phyloP scores from a whole-genome alignment of 2,329 filamentous ascomycete genomes.

The Paecilomyces fulvus region DNA sequence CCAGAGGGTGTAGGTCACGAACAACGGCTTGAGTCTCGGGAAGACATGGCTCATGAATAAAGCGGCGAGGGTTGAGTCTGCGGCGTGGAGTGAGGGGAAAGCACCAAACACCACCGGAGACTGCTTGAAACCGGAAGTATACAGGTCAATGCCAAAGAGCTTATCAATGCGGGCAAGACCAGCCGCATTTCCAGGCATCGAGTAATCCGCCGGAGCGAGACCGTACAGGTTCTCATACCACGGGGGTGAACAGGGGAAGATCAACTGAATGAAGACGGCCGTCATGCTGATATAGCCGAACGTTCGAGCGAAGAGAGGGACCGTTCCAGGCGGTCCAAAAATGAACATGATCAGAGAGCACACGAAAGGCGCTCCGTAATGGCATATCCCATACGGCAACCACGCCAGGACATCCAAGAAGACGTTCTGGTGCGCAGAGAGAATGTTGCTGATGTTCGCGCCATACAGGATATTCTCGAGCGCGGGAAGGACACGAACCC shows the following conservation, averaged over 20 bases:
- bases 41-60: slow-evolving; percentile 92
- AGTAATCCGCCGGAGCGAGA: slow-evolving; percentile 82
- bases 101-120: slow-evolving; percentile 90
- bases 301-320: slow-evolving; percentile 73
- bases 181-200: slow-evolving; percentile 80
- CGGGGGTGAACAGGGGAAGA: slow-evolving; percentile 88
- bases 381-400: slow-evolving; percentile 85
- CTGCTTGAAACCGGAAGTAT: slow-evolving; percentile 84
- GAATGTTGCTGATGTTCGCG: slow-evolving; percentile 89
- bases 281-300: slow-evolving; percentile 91
- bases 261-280: slow-evolving; percentile 77
- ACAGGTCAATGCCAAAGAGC: slow-evolving; percentile 84
- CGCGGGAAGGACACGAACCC: slow-evolving; percentile 88
- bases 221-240: slow-evolving; percentile 97
- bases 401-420: slow-evolving; percentile 82
- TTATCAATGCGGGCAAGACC: slow-evolving; percentile 82
- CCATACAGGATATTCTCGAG: slow-evolving; percentile 96
- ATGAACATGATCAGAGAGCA: slow-evolving; percentile 74
- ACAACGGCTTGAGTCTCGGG: slow-evolving; percentile 69
- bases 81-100: slow-evolving; percentile 88
- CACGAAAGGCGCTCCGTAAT: slow-evolving; percentile 78
- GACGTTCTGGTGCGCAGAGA: slow-evolving; percentile 79
- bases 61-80: slow-evolving; percentile 78
- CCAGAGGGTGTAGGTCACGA: slow-evolving; percentile 80
- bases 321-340: slow-evolving; percentile 76